A percentile compares a stretch with the other conserved stretches of the same genome.
Conservation (phyloP, 352 stramenopile genomes). For the Globisporangium orthogonon region DNA sequence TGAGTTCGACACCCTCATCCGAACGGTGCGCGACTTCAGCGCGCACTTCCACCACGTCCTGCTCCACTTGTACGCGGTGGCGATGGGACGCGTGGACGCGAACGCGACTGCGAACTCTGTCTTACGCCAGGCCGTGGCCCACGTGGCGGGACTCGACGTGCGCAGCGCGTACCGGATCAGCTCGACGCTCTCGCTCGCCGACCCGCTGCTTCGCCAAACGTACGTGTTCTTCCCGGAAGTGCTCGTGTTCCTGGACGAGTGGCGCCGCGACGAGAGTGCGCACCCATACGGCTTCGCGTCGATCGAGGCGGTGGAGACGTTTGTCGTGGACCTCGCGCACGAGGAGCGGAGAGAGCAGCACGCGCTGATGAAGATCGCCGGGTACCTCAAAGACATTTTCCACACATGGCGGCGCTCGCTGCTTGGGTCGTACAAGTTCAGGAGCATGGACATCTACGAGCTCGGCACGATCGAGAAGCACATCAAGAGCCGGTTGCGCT, state of each 20-base stretch:
- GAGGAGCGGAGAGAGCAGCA: not conserved
- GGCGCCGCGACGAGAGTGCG: conserved; percentile 34
- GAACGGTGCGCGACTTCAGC: conserved; percentile 17
- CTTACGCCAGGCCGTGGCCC: conserved; percentile 3
- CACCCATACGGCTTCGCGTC: conserved; percentile 25
- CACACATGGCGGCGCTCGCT: conserved; percentile 8
- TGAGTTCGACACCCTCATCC: conserved; percentile 18
- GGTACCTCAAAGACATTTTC: conserved; percentile 11
- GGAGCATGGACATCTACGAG: conserved; percentile 6
- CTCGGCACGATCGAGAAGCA: conserved; percentile 7
- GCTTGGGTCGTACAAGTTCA: conserved; percentile 4
- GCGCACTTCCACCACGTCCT: conserved; percentile 39
- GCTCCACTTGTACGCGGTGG: conserved; percentile 36
- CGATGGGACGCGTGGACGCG: conserved; percentile 25
- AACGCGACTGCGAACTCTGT: conserved; percentile 2
- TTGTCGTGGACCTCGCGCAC: conserved; percentile 1
- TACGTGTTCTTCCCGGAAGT: conserved; percentile 68
- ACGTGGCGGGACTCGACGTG: not conserved
- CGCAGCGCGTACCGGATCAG: conserved; percentile 7
- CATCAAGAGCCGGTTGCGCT: conserved; percentile 8
- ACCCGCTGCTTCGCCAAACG: conserved; percentile 39
- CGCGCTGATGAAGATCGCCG: conserved; percentile 1
- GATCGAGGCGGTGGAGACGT: conserved; percentile 11
- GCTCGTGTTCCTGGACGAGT: conserved; percentile 59
- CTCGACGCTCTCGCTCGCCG: not conserved